phyloP scores from a whole-genome alignment of 176 grass and related monocot genomes.

The Chloris gayana region DNA sequence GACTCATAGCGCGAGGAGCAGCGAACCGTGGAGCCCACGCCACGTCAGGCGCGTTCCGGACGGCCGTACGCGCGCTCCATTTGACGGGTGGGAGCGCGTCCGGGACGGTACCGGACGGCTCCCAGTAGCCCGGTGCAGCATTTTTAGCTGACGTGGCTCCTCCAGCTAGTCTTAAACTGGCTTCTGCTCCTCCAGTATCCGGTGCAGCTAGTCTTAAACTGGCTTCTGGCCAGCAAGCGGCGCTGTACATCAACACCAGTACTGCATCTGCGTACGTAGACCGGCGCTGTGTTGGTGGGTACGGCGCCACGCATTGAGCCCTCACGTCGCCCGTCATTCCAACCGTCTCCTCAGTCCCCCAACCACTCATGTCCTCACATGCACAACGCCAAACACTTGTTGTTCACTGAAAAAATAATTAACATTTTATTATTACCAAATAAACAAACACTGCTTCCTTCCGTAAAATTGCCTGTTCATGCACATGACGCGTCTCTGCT shows the following conservation, averaged over 20 bases:
- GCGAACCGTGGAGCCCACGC: no score
- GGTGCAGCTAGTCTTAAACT: no score
- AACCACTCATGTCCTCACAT: background rate
- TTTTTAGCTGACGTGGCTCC: no score
- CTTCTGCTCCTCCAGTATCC: no score
- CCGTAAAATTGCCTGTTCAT: background rate
- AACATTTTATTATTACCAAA: background rate
- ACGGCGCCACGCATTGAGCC: constrained; percentile 15
- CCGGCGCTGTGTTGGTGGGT: constrained; percentile 1
- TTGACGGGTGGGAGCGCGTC: no score
- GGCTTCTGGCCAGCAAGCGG: no score
- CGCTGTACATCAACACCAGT: background rate
- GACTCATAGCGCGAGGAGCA: no score
- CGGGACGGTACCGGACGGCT: no score
- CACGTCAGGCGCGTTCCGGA: no score
- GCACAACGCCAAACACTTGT: background rate
- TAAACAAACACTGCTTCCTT: background rate
- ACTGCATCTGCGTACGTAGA: background rate
- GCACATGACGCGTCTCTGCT: background rate
- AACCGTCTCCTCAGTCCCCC: constrained; percentile 8
- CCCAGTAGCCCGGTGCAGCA: no score
- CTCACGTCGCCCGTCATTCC: constrained; percentile 48
- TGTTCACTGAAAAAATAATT: background rate
- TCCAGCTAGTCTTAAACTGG: no score
- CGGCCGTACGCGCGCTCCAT: no score